Conservation (phyloP, 805 yeast species). For the Candida rishiriensis region DNA sequence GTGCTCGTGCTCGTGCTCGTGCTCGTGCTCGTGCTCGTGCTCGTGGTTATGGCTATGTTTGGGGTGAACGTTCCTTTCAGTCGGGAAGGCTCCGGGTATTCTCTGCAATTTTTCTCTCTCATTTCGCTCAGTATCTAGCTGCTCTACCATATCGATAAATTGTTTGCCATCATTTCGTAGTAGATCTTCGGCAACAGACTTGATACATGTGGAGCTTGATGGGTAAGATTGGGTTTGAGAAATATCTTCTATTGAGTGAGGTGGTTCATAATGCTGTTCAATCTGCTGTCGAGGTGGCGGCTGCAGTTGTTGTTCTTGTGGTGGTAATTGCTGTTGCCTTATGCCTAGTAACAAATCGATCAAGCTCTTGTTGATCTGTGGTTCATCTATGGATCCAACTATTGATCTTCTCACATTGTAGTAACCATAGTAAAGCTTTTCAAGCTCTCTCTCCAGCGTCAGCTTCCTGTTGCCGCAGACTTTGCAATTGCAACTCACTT, state of each 20-base stretch:
- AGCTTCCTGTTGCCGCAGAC: slow-evolving; percentile 72
- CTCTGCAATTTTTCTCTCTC: slow-evolving; percentile 23
- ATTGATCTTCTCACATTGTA: slow-evolving; percentile 40
- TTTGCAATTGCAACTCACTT: slow-evolving; percentile 60
- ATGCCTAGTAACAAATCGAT: slow-evolving; percentile 26
- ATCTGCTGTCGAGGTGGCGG: neutral
- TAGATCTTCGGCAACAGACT: slow-evolving; percentile 71
- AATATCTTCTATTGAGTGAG: neutral
- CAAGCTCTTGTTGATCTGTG: slow-evolving; percentile 25
- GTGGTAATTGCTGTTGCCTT: slow-evolving; percentile 4
- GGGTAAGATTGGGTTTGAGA: neutral
- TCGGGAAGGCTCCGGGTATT: slow-evolving; percentile 22
- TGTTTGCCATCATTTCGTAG: slow-evolving; percentile 73
- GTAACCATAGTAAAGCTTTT: slow-evolving; percentile 64
- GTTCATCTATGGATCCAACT: slow-evolving; percentile 34
- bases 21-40: neutral
- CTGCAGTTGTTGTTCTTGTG: neutral
- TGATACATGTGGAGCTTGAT: slow-evolving; percentile 6
- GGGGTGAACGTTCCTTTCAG: slow-evolving; percentile 10
- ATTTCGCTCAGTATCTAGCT: slow-evolving; percentile 53
- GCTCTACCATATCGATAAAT: slow-evolving; percentile 76
- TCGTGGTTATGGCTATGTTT: too few relatives aligned
- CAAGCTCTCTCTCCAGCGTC: slow-evolving; percentile 73
- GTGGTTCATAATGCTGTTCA: neutral
- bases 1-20: slow-evolving; percentile 7